Conservation (phyloP, 768 basidiomycete genomes). For the Boletus pseudo-olivaceus region DNA sequence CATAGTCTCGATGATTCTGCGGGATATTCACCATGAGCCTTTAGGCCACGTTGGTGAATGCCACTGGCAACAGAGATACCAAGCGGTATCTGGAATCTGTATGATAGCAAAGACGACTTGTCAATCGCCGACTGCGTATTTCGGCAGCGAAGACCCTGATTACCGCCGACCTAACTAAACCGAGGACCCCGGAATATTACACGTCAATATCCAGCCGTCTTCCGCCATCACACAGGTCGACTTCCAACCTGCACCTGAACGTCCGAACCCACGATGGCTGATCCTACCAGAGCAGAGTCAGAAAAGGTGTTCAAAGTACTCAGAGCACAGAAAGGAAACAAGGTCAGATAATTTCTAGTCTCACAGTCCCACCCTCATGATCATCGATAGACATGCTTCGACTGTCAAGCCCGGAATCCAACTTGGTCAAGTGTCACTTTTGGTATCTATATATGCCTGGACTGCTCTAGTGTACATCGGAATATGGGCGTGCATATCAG, state of each 20-base stretch:
- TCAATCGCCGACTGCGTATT: too few species aligned
- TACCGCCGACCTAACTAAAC: constrained; percentile 4
- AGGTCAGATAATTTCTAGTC: constrained; percentile 40
- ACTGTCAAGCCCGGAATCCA: constrained; percentile 93
- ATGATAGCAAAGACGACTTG: too few species aligned
- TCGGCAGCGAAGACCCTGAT: constrained; percentile 5
- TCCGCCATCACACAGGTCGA: constrained; percentile 5
- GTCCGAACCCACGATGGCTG: constrained; percentile 47
- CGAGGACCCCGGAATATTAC: constrained; percentile 18
- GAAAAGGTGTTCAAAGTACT: constrained; percentile 82
- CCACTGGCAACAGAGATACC: too few species aligned
- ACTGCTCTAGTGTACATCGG: constrained; percentile 92
- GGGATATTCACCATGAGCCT: background rate
- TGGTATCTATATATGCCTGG: constrained; percentile 95
- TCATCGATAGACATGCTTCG: constrained; percentile 74
- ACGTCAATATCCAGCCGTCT: constrained; percentile 12
- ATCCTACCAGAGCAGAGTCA: constrained; percentile 82
- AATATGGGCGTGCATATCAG: constrained; percentile 98
- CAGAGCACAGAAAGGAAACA: constrained; percentile 85
- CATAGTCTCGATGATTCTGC: background rate
- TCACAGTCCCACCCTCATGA: constrained; percentile 1
- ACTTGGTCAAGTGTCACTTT: constrained; percentile 98
- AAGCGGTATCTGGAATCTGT: too few species aligned
- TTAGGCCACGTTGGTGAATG: background rate
- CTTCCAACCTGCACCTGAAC: constrained; percentile 1